A percentile compares a stretch with the other conserved stretches of the same genome.
Conservation (phyloP, 495 filamentous ascomycete species). For the Penicillium cosmopolitanum region DNA sequence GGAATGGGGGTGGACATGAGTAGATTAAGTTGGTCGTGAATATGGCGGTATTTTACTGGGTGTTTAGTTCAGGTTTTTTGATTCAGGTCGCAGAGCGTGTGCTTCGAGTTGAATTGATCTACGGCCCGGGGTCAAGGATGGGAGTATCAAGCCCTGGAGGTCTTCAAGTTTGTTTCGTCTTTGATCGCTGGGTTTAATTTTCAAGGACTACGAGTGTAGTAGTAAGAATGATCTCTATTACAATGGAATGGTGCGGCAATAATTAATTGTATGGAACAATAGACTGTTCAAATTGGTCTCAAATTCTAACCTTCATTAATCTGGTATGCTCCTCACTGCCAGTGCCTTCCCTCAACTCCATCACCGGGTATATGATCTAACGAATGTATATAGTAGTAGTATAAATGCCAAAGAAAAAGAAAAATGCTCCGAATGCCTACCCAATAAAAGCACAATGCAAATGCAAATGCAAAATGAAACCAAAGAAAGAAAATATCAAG, state of each 20-base stretch:
- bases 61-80: not conserved
- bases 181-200: too few species aligned
- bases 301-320: not conserved
- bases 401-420: conserved; percentile 1
- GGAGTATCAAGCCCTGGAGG: too few species aligned
- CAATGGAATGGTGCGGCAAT: too few species aligned
- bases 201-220: too few species aligned
- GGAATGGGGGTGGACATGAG: not conserved
- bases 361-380: conserved; percentile 22
- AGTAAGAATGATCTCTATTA: too few species aligned
- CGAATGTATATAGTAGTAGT: conserved; percentile 8
- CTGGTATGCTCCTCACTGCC: not conserved
- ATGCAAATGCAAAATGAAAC: conserved; percentile 4
- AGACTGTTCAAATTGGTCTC: not conserved
- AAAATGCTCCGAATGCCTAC: conserved; percentile 22
- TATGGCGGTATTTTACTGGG: not conserved
- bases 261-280: not conserved
- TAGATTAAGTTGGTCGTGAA: not conserved
- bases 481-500: conserved; percentile 2
- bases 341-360: conserved; percentile 1
- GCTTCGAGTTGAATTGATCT: too few species aligned
- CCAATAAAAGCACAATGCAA: conserved; percentile 7
- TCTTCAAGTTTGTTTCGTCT: too few species aligned
- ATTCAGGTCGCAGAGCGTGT: too few species aligned
- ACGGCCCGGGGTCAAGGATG: too few species aligned